Base-by-base conservation (phyloP, 1,284 basidiomycete species). In the Trametes versicolor region DNA sequence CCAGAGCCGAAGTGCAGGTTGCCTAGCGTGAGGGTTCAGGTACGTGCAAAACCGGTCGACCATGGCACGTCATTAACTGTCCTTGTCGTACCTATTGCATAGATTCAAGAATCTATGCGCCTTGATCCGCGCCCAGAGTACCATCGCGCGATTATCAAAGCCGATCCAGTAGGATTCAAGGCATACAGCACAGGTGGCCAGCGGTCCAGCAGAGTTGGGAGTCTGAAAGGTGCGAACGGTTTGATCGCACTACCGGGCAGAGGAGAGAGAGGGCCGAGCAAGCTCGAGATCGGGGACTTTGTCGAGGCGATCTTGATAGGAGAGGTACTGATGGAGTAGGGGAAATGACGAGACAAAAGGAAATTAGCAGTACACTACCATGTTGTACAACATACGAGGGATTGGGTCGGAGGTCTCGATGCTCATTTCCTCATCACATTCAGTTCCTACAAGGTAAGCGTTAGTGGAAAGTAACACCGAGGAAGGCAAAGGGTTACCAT, bases 121-220 rank as follows among this genome's bases (percentile, higher is more conserved):
- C 81, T 95, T 29, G 94, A 96, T 74, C 76, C 90, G 12, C 82
- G 95, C 4, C 87, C 89, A 0, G 94, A 96, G 73, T 96, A 94
- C 76, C 95, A 96, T 75, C 87, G 94, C 15, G 93, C 90, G 0
- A 73, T 88, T 34, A 82, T 95, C 47, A 81, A 79, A 39, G 80
- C 83, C 0, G 81, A 79, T 4, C 58, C 74, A 0, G 74, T 80
- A 19, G 82, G 78, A 2, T 79, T 95, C 60, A 82, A 83, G 58
- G 95, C 93, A 1, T 85, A 82, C 68, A 94, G 89, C 59, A 95
- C 94, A 0, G 94, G 94, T n/a, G 92, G 93, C 0, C 94, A 96
- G 74, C 81, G 93, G 12, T 94, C 92, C 19, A 93, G 91, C 71
- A 81, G 92, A 17, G 89, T 91, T 2, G 90, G 90, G 2, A 94